phyloP scores from a whole-genome alignment of 345 rosid species.

The Salix suchowensis region DNA sequence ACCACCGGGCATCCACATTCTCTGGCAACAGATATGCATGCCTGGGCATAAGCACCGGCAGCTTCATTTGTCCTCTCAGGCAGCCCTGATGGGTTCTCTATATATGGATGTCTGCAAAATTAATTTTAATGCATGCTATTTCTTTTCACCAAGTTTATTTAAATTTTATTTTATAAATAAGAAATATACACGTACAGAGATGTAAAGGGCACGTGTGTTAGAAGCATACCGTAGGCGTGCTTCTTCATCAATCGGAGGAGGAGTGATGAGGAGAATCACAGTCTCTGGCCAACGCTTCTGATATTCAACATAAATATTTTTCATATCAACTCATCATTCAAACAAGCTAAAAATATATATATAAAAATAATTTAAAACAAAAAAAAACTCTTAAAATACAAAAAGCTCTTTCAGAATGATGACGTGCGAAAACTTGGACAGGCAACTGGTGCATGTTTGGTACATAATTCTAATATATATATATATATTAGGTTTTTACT shows the following conservation, averaged over 20 bases:
- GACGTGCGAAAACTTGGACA: too few relatives aligned
- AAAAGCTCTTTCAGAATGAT: too few relatives aligned
- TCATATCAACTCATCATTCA: too few relatives aligned
- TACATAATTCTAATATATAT: too few relatives aligned
- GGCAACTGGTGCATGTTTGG: too few relatives aligned
- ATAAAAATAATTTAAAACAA: too few relatives aligned
- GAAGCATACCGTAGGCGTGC: constrained; percentile 61
- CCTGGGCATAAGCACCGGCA: constrained; percentile 67
- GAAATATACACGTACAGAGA: neutral
- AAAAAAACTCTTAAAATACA: too few relatives aligned
- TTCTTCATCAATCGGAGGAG: constrained; percentile 89
- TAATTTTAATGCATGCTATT: neutral
- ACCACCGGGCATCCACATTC: constrained; percentile 50
- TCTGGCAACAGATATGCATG: constrained; percentile 48
- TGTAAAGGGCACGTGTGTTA: neutral
- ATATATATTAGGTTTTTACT: too few relatives aligned
- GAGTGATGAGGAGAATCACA: constrained; percentile 60
- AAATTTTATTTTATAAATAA: neutral
- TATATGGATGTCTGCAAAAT: constrained; percentile 54
- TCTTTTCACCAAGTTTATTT: neutral
- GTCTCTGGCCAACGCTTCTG: constrained; percentile 69
- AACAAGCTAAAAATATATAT: too few relatives aligned
- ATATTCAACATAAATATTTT: neutral
- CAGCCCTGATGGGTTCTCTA: constrained; percentile 52
- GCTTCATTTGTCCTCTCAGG: constrained; percentile 90